A percentile compares a stretch with the other conserved stretches of the same genome.
These are phyloP conservation scores for Geotrichum europaeum DNA, from an alignment of 1,139 yeast genomes.

Conservation along the genomic window DNA sequence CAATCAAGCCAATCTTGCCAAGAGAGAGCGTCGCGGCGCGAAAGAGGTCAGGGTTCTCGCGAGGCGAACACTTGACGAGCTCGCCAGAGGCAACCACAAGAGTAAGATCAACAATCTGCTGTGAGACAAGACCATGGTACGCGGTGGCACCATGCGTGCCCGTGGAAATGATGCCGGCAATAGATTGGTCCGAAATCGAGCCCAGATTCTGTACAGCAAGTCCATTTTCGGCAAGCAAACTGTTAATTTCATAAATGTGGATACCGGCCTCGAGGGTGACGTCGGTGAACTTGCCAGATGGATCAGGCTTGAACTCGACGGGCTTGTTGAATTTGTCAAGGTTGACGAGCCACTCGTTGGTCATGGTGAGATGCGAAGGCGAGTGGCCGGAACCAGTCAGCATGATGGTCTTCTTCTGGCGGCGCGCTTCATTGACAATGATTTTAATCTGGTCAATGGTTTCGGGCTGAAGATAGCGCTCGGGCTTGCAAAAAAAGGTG, in stretches of 20 bases:
- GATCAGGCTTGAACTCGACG: conserved; percentile 39
- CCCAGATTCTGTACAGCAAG: conserved; percentile 89
- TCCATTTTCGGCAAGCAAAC: conserved; percentile 52
- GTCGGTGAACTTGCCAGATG: conserved; percentile 66
- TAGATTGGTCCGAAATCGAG: conserved; percentile 86
- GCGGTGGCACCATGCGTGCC: conserved; percentile 97
- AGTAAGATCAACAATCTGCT: conserved; percentile 74
- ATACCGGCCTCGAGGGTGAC: conserved; percentile 91
- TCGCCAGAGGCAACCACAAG: conserved; percentile 64
- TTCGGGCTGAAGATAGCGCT: conserved; percentile 70
- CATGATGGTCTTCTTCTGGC: conserved; percentile 59
- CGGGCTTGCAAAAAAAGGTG: conserved; percentile 72
- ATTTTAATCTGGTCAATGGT: conserved; percentile 55
- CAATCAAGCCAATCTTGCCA: conserved; percentile 88
- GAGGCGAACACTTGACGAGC: conserved; percentile 60
- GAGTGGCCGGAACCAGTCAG: conserved; percentile 95
- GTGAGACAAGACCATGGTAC: conserved; percentile 83
- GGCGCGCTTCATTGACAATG: conserved; percentile 61
- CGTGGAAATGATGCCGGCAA: conserved; percentile 91
- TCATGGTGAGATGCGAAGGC: conserved; percentile 87
- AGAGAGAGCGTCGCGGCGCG: conserved; percentile 79
- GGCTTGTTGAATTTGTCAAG: conserved; percentile 62
- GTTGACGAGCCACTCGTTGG: conserved; percentile 82
- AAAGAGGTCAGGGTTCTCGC: conserved; percentile 63
- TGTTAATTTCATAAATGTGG: conserved; percentile 72